phyloP scores from a whole-genome alignment of 1,284 basidiomycete genomes.

The Leccinum cinnamomeum region DNA sequence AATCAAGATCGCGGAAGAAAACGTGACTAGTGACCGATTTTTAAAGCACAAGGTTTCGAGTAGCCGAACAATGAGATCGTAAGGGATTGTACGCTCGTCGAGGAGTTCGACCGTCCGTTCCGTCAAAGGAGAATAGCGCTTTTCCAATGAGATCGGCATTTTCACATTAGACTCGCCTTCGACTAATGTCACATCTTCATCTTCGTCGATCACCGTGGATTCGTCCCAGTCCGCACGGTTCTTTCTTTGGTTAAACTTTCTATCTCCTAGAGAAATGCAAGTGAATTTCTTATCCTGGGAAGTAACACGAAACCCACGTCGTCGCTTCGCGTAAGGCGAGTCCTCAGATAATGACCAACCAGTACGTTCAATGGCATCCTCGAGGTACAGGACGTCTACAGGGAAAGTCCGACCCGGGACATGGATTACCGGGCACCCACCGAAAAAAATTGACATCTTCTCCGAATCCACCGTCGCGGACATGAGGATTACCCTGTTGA shows the following conservation, averaged over 20 bases:
- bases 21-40: slow-evolving; percentile 51
- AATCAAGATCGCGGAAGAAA: slow-evolving; percentile 84
- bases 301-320: slow-evolving; percentile 42
- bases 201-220: slow-evolving; percentile 71
- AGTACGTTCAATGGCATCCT: slow-evolving; percentile 89
- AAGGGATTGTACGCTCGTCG: slow-evolving; percentile 89
- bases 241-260: slow-evolving; percentile 67
- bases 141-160: slow-evolving; percentile 60
- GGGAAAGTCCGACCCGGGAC: slow-evolving; percentile 98
- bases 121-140: slow-evolving; percentile 73
- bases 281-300: neutral
- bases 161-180: slow-evolving; percentile 35
- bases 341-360: slow-evolving; percentile 82
- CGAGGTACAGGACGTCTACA: slow-evolving; percentile 84
- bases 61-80: slow-evolving; percentile 87
- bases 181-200: slow-evolving; percentile 48
- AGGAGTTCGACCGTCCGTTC: slow-evolving; percentile 82
- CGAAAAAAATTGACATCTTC: slow-evolving; percentile 93
- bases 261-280: slow-evolving; percentile 43
- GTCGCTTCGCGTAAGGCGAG: slow-evolving; percentile 80
- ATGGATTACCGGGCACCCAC: slow-evolving; percentile 82
- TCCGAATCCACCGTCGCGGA: slow-evolving; percentile 96
- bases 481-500: slow-evolving; percentile 89
- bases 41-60: slow-evolving; percentile 88
- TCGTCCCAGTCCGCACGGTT: slow-evolving; percentile 74